phyloP scores from a whole-genome alignment of 2,329 filamentous ascomycete genomes.

The Aspergillus viridinutans region DNA sequence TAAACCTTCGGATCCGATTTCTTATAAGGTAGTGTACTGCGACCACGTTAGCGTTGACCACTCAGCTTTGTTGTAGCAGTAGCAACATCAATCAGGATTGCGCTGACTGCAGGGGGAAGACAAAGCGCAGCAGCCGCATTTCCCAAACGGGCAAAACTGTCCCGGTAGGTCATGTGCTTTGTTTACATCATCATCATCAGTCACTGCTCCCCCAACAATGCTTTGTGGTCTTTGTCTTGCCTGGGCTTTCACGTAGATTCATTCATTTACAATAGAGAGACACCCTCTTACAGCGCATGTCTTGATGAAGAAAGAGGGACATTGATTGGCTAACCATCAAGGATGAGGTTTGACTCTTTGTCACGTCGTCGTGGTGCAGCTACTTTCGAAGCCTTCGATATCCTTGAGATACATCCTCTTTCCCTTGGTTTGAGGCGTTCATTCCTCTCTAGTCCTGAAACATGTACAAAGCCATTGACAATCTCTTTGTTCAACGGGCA shows the following conservation, averaged over 20 bases:
- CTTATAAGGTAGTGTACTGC: not conserved
- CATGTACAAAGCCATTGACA: not conserved
- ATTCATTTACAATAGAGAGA: not conserved
- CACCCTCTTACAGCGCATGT: not conserved
- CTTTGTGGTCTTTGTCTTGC: not conserved
- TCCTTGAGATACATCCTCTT: not conserved
- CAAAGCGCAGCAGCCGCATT: slow-evolving; percentile 6
- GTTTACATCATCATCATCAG: too few species aligned
- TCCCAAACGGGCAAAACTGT: slow-evolving; percentile 30
- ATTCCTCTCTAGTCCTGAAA: not conserved
- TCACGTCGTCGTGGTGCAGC: not conserved
- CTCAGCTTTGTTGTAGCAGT: not conserved
- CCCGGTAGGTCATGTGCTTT: slow-evolving; percentile 15
- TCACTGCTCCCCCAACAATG: not conserved
- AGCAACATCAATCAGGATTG: not conserved
- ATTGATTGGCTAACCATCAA: not conserved
- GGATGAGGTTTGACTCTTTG: not conserved
- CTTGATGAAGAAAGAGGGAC: not conserved
- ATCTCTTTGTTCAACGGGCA: not conserved
- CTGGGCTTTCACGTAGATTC: not conserved
- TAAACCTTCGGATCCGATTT: not conserved
- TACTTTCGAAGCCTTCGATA: not conserved
- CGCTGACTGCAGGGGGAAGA: too few species aligned
- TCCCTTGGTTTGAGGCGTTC: not conserved
- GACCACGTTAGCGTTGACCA: not conserved